phyloP scores from a whole-genome alignment of 2,329 filamentous ascomycete genomes.

The Aspergillus fischeri region DNA sequence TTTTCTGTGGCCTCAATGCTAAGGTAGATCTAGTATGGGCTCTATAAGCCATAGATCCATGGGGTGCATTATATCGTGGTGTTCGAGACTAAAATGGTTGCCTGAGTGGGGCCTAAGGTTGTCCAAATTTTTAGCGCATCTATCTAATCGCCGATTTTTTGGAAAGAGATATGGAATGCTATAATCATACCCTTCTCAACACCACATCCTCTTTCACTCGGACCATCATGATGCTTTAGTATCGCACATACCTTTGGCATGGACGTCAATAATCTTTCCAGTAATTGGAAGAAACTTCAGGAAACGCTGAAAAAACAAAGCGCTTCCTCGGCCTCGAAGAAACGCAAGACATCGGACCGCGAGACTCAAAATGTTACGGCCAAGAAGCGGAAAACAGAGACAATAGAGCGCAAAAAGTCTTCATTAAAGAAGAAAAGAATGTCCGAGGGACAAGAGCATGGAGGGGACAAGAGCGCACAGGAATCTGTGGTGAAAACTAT shows the following conservation, averaged over 20 bases:
- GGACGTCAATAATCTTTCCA: constrained; percentile 44
- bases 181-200: neutral
- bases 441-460: constrained; percentile 19
- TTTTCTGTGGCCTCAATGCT: neutral
- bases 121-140: constrained; percentile 16
- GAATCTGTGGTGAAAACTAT: constrained; percentile 57
- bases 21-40: neutral
- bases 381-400: constrained; percentile 31
- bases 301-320: constrained; percentile 37
- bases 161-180: neutral
- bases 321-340: constrained; percentile 20
- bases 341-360: constrained; percentile 33
- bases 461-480: constrained; percentile 53
- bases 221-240: constrained; percentile 20
- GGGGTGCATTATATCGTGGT: neutral
- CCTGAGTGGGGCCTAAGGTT: neutral
- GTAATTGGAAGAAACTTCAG: constrained; percentile 51
- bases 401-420: constrained; percentile 19
- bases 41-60: neutral
- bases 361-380: constrained; percentile 26
- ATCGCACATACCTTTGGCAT: constrained; percentile 25
- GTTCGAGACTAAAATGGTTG: neutral
- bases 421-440: constrained; percentile 30
- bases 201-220: constrained; percentile 1
- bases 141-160: neutral